Base-by-base conservation (phyloP, 495 filamentous ascomycete species). In the Podospora bellae-mahoneyi region DNA sequence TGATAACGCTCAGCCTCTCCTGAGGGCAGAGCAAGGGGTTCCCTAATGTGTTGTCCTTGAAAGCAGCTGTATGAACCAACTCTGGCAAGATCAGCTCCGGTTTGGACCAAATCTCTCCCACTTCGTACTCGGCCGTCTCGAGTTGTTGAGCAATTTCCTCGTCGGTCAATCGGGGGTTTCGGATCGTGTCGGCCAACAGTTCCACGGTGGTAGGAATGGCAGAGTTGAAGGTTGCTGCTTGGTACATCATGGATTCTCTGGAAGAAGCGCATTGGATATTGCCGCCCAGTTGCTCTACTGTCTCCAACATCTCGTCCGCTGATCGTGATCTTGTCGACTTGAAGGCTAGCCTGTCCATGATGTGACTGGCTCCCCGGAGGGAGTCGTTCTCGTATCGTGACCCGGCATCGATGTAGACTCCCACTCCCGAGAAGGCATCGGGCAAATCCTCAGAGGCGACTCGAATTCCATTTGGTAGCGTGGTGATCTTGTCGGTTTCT, bases 201-300 rank as follows among this genome's bases (percentile, higher is more conserved):
- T 84, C 96, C 10, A 95, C 84, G 28, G 95, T 91, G 18, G 87
- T 87, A 16, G 92, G 89, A 27, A 98, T 92, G 4, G 94, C 88
- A 13, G 91, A 90, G 81, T 99, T 99, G 86, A 99, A 99, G 64
- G 92, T 97, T 48, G 95, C 96, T 5, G 92, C 90, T 78, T 98
- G 96, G 81, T 99, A 99, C 95, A 99, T 98, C 75, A 99, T 86
- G 23, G 93, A 92, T 77, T 99, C 95, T 55, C 95, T 84, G 0
- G 94, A 97, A 0, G 94, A 97, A 44, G 92, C 93, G 77, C 95
- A 98, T 80, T 97, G 94, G 68, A 98, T 92, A 72, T 96, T 97
- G 23, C 95, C 95, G 30, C 95, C 95, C 5, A 99, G 83, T 2
- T 87, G 88, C 76, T 97, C 94, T 1, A 97, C 80, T 1, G 86